Conservation (phyloP, 2,329 filamentous ascomycete genomes). For the Cladosporium sp. region DNA sequence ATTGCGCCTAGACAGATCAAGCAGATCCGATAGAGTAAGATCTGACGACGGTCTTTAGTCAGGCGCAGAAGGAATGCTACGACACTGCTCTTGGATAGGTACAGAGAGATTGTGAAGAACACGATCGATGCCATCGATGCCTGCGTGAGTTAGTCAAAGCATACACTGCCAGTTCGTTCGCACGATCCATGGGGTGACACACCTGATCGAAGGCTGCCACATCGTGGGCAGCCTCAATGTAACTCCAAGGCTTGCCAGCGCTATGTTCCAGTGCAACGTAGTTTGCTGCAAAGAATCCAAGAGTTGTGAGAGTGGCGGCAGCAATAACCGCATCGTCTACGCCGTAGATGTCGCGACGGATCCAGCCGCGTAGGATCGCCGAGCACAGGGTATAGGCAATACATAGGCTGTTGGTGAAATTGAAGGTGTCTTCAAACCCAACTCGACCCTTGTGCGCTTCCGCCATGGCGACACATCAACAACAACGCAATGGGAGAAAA, state of each 20-base stretch:
- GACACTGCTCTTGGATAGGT: conserved; percentile 21
- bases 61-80: conserved; percentile 23
- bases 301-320: conserved; percentile 15
- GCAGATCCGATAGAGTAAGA: conserved; percentile 17
- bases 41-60: conserved; percentile 15
- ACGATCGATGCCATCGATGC: conserved; percentile 17
- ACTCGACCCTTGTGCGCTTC: conserved; percentile 14
- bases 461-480: not conserved
- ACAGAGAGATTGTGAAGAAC: conserved; percentile 21
- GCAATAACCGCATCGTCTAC: conserved; percentile 21
- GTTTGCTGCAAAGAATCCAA: conserved; percentile 18
- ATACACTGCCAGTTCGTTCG: no score
- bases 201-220: conserved; percentile 5
- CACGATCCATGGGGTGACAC: not conserved
- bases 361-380: conserved; percentile 20
- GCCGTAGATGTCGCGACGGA: conserved; percentile 22
- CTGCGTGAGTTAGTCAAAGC: not conserved
- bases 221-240: not conserved
- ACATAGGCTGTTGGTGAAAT: conserved; percentile 24
- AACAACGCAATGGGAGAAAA: not conserved
- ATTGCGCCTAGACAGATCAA: conserved; percentile 21
- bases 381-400: conserved; percentile 24
- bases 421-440: conserved; percentile 23
- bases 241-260: conserved; percentile 17
- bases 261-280: conserved; percentile 22